Conservation (phyloP, 768 basidiomycete species). For the Cystobasidium tubakii region DNA sequence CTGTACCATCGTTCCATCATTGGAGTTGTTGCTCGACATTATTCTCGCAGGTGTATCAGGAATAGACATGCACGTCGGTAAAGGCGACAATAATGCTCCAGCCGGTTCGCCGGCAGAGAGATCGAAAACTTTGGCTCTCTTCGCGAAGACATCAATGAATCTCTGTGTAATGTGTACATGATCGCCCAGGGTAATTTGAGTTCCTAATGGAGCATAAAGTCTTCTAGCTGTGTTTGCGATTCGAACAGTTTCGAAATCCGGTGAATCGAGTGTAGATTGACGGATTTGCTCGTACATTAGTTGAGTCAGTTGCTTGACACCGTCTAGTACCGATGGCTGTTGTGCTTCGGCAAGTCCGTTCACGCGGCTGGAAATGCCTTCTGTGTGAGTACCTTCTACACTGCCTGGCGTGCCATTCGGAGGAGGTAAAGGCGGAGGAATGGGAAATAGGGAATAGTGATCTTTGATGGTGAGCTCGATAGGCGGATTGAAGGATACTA, state of each 20-base stretch:
- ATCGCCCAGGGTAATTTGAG: constrained; percentile 74
- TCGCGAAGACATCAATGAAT: constrained; percentile 71
- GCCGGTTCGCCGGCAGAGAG: constrained; percentile 32
- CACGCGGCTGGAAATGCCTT: neutral
- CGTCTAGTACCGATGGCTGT: constrained; percentile 54
- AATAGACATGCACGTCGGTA: neutral
- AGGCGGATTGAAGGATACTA: constrained; percentile 58
- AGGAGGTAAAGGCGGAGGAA: neutral
- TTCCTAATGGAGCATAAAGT: constrained; percentile 82
- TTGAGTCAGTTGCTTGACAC: constrained; percentile 61
- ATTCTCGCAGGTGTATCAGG: neutral
- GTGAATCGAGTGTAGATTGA: constrained; percentile 72
- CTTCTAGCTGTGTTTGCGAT: constrained; percentile 69
- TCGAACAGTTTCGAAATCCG: constrained; percentile 72
- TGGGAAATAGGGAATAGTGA: constrained; percentile 39
- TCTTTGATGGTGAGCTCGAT: constrained; percentile 41
- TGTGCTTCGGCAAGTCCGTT: neutral
- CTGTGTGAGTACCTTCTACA: neutral
- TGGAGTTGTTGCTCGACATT: constrained; percentile 36
- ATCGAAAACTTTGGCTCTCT: constrained; percentile 46
- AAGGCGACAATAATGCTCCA: constrained; percentile 38
- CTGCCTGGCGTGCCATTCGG: neutral
- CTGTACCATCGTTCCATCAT: neutral
- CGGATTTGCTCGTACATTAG: constrained; percentile 65
- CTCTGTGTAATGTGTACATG: constrained; percentile 68